A percentile compares a stretch with the other conserved stretches of the same genome.
Evolutionary conservation across 2,329 filamentous ascomycete genomes (phyloP).

Genomic region (Simplicillium aogashimaense): DNA sequence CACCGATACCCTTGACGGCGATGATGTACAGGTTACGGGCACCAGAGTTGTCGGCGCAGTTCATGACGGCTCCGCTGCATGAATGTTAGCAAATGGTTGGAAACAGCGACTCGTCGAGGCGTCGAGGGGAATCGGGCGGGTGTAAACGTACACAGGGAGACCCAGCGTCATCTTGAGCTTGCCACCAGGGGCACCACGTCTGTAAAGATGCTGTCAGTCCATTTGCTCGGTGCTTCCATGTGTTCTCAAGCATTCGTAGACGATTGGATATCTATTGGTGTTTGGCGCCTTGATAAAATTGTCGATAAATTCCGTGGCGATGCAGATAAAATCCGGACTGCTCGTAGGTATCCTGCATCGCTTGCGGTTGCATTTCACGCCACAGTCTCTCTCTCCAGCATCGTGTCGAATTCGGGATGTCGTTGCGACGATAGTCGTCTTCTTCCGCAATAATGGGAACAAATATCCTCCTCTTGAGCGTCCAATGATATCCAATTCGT

Average conservation of each 20-base stretch:
- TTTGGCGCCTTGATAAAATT: not conserved
- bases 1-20: conserved; percentile 97
- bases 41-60: conserved; percentile 99
- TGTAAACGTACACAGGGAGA: conserved; percentile 88
- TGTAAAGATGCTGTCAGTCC: conserved; percentile 29
- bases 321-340: no score
- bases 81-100: conserved; percentile 11
- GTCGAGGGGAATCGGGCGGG: not conserved
- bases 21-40: conserved; percentile 99
- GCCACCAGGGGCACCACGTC: conserved; percentile 92
- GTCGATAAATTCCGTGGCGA: no score
- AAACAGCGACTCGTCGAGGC: conserved; percentile 1
- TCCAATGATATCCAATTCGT: conserved; percentile 8
- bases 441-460: not conserved
- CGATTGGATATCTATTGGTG: conserved; percentile 1
- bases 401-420: no score
- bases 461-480: conserved; percentile 7
- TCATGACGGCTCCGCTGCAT: conserved; percentile 92
- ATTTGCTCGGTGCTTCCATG: not conserved
- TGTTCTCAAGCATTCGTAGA: not conserved
- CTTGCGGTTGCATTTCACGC: no score
- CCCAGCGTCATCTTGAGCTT: conserved; percentile 99
- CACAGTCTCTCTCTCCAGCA: no score
- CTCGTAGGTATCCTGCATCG: no score
- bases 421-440: not conserved